Conservation (phyloP, 495 filamentous ascomycete species). For the Penicillium roqueforti region DNA sequence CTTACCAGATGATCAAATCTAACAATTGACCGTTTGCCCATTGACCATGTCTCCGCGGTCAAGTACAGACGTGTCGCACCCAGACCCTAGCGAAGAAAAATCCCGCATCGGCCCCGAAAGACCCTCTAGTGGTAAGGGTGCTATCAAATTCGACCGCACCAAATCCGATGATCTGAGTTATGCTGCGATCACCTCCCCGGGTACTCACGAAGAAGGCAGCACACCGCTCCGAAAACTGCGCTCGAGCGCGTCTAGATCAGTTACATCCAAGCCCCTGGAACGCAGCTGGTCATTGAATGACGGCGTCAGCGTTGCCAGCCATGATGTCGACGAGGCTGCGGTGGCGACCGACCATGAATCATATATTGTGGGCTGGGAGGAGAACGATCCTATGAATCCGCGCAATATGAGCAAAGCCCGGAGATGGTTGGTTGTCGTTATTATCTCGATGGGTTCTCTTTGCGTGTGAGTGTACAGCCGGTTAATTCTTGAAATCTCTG, state of each 20-base stretch:
- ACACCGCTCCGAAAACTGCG: conserved; percentile 20
- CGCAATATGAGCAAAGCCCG: conserved; percentile 59
- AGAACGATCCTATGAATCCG: conserved; percentile 69
- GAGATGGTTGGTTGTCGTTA: conserved; percentile 75
- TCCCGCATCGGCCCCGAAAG: conserved; percentile 3
- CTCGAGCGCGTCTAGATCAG: conserved; percentile 20
- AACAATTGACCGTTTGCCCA: background rate
- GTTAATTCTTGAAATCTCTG: background rate
- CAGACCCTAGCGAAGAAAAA: conserved; percentile 7
- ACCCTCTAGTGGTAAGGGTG: conserved; percentile 9
- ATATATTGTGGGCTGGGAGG: conserved; percentile 69
- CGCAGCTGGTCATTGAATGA: conserved; percentile 58
- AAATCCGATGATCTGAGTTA: conserved; percentile 23
- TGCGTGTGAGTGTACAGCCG: conserved; percentile 66
- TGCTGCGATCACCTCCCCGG: conserved; percentile 24
- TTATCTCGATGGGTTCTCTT: conserved; percentile 66
- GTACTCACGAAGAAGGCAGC: conserved; percentile 11
- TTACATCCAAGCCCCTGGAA: conserved; percentile 16
- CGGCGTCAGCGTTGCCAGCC: conserved; percentile 48
- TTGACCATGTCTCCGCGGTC: background rate
- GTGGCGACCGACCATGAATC: conserved; percentile 21
- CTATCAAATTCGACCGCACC: conserved; percentile 8
- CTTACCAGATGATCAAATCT: background rate
- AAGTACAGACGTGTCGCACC: background rate
- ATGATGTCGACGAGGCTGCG: conserved; percentile 23